Percentiles rank a stretch among this genome's conserved stretches.
phyloP scores from a whole-genome alignment of 2,329 filamentous ascomycete species.

The Monilinia laxa region DNA sequence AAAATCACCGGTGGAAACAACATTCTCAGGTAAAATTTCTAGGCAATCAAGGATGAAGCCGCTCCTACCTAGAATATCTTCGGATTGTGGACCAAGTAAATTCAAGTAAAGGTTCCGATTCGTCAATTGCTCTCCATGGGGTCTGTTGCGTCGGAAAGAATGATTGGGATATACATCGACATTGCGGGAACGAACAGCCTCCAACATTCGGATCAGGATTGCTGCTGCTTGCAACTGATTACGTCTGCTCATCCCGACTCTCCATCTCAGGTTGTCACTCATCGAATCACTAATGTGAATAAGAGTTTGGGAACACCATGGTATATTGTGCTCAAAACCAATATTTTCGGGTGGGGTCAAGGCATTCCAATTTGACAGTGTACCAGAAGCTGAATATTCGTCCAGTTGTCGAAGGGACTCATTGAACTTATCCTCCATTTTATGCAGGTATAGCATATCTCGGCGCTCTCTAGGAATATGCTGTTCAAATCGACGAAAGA shows the following conservation, averaged over 20 bases:
- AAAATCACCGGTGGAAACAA: conserved; percentile 32
- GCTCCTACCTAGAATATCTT: conserved; percentile 27
- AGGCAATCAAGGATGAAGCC: conserved; percentile 36
- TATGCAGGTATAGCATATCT: conserved; percentile 34
- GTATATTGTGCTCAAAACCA: conserved; percentile 30
- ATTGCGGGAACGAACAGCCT: conserved; percentile 34
- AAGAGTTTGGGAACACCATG: conserved; percentile 35
- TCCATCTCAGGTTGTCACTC: conserved; percentile 27
- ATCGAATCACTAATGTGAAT: conserved; percentile 35
- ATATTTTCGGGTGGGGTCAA: conserved; percentile 8
- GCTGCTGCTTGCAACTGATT: conserved; percentile 32
- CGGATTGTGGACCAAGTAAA: conserved; percentile 33
- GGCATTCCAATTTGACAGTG: conserved; percentile 24
- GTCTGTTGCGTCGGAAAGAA: conserved; percentile 29
- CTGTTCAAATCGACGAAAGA: conserved; percentile 33
- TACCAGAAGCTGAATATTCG: conserved; percentile 32
- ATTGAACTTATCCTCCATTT: conserved; percentile 32
- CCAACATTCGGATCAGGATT: conserved; percentile 34
- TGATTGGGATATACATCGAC: conserved; percentile 31
- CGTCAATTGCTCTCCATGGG: conserved; percentile 31
- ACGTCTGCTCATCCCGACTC: conserved; percentile 28
- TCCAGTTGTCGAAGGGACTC: conserved; percentile 31
- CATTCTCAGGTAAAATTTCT: conserved; percentile 34
- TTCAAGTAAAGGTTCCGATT: conserved; percentile 37
- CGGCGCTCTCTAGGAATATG: conserved; percentile 32